Percentiles rank a stretch among this genome's conserved stretches.
These are phyloP conservation scores for Metarhizium sp. DNA, from an alignment of 2,329 filamentous ascomycete genomes.

Conservation along the genomic window DNA sequence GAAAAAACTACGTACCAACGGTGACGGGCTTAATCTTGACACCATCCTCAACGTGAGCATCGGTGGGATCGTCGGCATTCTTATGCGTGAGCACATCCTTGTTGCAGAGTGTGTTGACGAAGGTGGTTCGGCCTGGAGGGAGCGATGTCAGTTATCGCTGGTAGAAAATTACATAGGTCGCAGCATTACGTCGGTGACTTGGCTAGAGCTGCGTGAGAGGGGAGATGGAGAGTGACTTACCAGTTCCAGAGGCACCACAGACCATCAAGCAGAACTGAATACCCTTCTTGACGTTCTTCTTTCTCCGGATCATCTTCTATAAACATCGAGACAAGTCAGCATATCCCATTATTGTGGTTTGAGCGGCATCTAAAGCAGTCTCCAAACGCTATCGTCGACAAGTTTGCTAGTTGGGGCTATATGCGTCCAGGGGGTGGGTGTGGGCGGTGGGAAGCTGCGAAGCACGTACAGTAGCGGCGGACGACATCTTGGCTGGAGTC, in stretches of 20 bases:
- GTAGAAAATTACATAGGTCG: neutral
- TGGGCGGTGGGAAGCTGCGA: conserved; percentile 1
- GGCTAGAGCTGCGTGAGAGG: neutral
- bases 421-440: conserved; percentile 1
- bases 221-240: conserved; percentile 41
- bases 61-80: conserved; percentile 82
- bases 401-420: neutral
- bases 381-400: conserved; percentile 5
- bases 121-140: conserved; percentile 78
- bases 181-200: neutral
- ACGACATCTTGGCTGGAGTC: conserved; percentile 15
- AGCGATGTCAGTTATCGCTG: neutral
- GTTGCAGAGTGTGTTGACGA: conserved; percentile 98
- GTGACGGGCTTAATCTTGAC: conserved; percentile 98
- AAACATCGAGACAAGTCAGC: conserved; percentile 18
- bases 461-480: conserved; percentile 12
- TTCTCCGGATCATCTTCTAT: conserved; percentile 92
- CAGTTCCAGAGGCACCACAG: conserved; percentile 96
- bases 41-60: conserved; percentile 88
- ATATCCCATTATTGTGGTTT: conserved; percentile 1
- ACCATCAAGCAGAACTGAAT: conserved; percentile 99
- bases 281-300: conserved; percentile 99
- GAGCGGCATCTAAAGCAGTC: neutral
- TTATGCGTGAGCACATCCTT: conserved; percentile 86
- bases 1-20: conserved; percentile 54